Evolutionary conservation across 371 early-diverging fungal species (phyloP).

Genomic region (Mycotypha africana): DNA sequence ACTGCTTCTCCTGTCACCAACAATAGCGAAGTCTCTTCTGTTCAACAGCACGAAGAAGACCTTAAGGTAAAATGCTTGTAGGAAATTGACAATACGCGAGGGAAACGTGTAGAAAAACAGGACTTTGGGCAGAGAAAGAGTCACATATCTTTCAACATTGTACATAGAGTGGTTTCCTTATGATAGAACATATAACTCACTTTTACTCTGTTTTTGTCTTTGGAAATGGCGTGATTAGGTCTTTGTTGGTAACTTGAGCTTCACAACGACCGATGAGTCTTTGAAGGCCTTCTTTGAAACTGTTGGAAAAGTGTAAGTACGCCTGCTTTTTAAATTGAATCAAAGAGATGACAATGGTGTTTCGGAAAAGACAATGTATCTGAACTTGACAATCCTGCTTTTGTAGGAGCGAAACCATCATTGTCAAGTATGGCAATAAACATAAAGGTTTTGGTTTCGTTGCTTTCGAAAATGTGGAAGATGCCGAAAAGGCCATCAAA

Average conservation of each 20-base stretch:
- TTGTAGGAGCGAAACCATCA: constrained; percentile 5
- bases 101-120: no score
- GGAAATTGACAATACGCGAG: no score
- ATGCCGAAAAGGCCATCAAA: constrained; percentile 71
- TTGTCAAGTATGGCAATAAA: constrained; percentile 4
- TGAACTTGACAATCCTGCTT: not conserved
- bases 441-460: constrained; percentile 84
- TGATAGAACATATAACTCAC: no score
- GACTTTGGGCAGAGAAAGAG: no score
- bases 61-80: not conserved
- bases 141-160: no score
- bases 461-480: constrained; percentile 67
- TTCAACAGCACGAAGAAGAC: not conserved
- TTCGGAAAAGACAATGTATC: not conserved
- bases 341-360: no score
- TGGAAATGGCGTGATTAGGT: constrained; percentile 41
- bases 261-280: constrained; percentile 73
- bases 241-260: constrained; percentile 94
- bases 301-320: constrained; percentile 72
- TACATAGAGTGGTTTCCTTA: no score
- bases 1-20: not conserved
- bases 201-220: no score
- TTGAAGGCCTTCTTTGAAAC: constrained; percentile 70
- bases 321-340: constrained; percentile 12
- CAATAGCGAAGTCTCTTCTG: no score